phyloP scores from a whole-genome alignment of 345 rosid species.

The Boechera divaricarpa region DNA sequence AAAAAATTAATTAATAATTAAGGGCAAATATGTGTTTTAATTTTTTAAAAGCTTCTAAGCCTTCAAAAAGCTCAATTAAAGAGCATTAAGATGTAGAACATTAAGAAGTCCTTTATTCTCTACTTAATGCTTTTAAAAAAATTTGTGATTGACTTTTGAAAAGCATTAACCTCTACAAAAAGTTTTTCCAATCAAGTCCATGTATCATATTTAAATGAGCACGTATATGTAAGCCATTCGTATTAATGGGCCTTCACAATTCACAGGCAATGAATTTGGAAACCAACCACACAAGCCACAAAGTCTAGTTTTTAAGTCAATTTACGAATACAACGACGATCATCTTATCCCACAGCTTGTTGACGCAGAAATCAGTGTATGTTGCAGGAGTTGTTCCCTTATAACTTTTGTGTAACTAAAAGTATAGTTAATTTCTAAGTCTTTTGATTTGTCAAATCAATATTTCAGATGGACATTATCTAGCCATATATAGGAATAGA shows the following conservation, averaged over 20 bases:
- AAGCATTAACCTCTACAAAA: too few species aligned
- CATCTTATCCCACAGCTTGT: neutral
- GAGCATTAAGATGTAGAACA: too few species aligned
- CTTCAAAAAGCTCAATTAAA: too few species aligned
- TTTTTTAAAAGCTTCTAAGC: too few species aligned
- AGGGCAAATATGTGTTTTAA: too few species aligned
- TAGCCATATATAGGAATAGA: neutral
- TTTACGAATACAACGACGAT: neutral
- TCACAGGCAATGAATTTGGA: neutral
- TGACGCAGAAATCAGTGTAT: neutral
- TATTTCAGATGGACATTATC: neutral
- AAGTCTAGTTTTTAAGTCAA: neutral
- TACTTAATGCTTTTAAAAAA: too few species aligned
- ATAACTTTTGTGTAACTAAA: too few species aligned
- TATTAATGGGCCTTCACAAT: slow-evolving; percentile 1
- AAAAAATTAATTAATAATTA: too few species aligned
- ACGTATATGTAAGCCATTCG: neutral
- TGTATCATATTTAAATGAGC: neutral
- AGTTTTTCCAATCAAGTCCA: too few species aligned
- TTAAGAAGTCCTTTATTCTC: too few species aligned
- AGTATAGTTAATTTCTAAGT: neutral
- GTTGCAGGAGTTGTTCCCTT: neutral
- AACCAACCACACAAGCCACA: neutral
- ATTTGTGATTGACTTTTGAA: too few species aligned
- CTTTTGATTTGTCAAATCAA: neutral